phyloP scores from a whole-genome alignment of 306 rosid genomes.

The Alnus rubra region DNA sequence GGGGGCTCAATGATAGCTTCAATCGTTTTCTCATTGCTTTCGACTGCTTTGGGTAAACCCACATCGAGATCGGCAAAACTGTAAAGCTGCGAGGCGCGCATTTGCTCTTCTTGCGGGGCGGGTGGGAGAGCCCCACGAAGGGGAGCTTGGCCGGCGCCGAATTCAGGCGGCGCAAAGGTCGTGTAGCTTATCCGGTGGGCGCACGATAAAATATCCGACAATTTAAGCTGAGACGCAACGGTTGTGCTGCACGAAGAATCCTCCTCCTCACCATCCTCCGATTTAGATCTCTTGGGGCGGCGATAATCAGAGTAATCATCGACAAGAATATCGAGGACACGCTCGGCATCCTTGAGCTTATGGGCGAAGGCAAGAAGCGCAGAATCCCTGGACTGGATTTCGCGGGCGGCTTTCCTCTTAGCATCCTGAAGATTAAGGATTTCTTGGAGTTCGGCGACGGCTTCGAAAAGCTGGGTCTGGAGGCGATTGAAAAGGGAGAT shows the following conservation, averaged over 20 bases:
- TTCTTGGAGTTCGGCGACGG: conserved; percentile 91
- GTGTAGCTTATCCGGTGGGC: conserved; percentile 90
- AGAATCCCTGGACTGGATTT: conserved; percentile 59
- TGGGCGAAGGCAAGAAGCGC: conserved; percentile 68
- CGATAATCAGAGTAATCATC: conserved; percentile 84
- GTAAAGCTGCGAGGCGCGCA: conserved; percentile 93
- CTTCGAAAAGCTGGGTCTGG: conserved; percentile 83
- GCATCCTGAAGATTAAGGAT: conserved; percentile 83
- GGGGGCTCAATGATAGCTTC: conserved; percentile 75
- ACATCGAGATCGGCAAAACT: conserved; percentile 81
- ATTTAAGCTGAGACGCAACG: conserved; percentile 61
- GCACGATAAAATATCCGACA: conserved; percentile 72
- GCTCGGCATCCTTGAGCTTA: conserved; percentile 82
- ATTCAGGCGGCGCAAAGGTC: conserved; percentile 96
- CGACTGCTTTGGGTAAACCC: conserved; percentile 74
- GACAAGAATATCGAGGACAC: conserved; percentile 73
- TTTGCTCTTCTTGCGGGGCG: conserved; percentile 94
- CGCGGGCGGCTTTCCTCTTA: conserved; percentile 66
- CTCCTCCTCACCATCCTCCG: conserved; percentile 45
- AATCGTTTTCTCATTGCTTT: conserved; percentile 57
- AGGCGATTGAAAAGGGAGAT: conserved; percentile 58
- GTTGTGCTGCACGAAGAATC: conserved; percentile 56
- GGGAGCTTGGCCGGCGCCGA: conserved; percentile 83
- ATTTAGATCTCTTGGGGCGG: conserved; percentile 54
- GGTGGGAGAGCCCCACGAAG: conserved; percentile 91